Conservation (phyloP, 2,329 filamentous ascomycete species). For the Phialophora expanda region DNA sequence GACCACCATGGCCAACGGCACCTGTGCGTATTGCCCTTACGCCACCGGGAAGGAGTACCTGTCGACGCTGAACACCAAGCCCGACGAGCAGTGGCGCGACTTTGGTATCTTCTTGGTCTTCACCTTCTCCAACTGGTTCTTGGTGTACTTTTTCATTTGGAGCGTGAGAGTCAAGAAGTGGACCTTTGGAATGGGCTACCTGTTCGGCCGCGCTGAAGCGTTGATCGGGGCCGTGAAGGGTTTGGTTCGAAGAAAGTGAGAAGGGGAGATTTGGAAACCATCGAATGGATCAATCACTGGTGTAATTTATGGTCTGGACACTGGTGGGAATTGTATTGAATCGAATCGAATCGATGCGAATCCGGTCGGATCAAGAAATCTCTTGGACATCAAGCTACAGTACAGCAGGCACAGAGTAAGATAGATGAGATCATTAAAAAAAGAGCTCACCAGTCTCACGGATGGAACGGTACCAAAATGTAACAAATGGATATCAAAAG, state of each 20-base stretch:
- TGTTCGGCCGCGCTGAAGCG: conserved; percentile 59
- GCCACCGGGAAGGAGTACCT: conserved; percentile 70
- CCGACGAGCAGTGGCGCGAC: conserved; percentile 70
- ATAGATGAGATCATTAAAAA: not conserved
- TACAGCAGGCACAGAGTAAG: not conserved
- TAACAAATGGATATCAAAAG: not conserved
- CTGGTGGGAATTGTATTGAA: not conserved
- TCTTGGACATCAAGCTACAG: not conserved
- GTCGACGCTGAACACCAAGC: conserved; percentile 59
- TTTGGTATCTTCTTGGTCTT: conserved; percentile 77
- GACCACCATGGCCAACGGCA: conserved; percentile 62
- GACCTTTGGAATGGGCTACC: conserved; percentile 68
- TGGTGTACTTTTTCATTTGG: conserved; percentile 80
- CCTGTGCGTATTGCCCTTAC: conserved; percentile 75
- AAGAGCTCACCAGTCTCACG: too few species aligned
- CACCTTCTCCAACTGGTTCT: conserved; percentile 70
- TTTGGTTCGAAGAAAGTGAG: conserved; percentile 2
- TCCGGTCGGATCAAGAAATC: not conserved
- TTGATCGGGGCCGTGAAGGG: conserved; percentile 40
- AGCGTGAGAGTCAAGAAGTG: conserved; percentile 72
- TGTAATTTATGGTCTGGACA: not conserved
- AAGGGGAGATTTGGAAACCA: not conserved
- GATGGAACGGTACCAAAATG: not conserved
- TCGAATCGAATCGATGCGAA: not conserved
- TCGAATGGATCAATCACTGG: not conserved